Base-by-base conservation (phyloP, 768 basidiomycete species). In the Phanerochaete sordida region DNA sequence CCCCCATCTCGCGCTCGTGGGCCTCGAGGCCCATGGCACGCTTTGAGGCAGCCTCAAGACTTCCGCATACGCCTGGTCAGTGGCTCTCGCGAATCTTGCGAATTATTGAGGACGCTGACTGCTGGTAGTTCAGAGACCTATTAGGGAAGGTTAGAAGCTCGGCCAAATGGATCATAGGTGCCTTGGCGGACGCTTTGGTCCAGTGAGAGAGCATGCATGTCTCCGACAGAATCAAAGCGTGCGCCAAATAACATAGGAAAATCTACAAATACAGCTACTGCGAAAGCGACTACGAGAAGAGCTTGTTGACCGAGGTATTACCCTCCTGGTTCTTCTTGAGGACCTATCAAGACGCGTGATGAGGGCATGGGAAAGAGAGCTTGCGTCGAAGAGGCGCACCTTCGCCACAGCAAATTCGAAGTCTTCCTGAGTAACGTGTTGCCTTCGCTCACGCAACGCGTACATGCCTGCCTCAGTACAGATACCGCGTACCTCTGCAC, bases 381-480 rank as follows among this genome's bases (percentile, higher is more conserved):
- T n/a, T n/a, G n/a, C n/a, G n/a, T n/a, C n/a, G n/a, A n/a, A n/a
- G n/a, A n/a, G n/a, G n/a, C n/a, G n/a, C n/a, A 90, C 93, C 84
- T 97, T 98, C 2, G 95, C 95, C 13, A 98, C 91, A 33, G 96
- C 95, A 78, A 98, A 95, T 79, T 98, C 97, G 69, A 98, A 98
- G 70, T 98, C 96, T 70, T 98, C 96, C 74, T 97, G 95, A 2
- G 95, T 97, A 53, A 98, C 96, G 72, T 98, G 95, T 65, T 97
- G 95, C 64, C 96, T 79, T 60, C 96, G 84, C 75, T 99, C 96
- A 19, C 96, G 84, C 2, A 99, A 79, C 0, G 96, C 96, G 69
- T 97, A 98, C 96, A 98, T 98, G 87, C 92, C 92, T n/a, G 94
- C 95, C 78, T 96, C 94, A 0, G 95, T 96, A 72, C 94, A 96